These are phyloP conservation scores for Cordyceps cicadae DNA, from an alignment of 2,329 filamentous ascomycete species.

Conservation along the genomic window DNA sequence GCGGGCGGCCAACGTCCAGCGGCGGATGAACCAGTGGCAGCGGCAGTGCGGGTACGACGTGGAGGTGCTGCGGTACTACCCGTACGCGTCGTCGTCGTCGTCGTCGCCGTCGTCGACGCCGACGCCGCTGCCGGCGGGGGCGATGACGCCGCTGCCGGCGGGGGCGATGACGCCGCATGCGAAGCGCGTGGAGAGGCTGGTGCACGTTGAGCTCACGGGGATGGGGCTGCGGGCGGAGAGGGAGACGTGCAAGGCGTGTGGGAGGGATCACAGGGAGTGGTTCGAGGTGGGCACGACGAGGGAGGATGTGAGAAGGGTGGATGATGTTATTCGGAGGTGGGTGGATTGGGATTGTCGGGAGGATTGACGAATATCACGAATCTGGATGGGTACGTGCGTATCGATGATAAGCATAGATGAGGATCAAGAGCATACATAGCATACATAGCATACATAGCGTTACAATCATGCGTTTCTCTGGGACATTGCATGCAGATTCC, in stretches of 20 bases:
- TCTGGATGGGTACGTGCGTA: neutral
- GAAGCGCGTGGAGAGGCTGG: constrained; percentile 78
- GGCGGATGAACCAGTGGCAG: constrained; percentile 86
- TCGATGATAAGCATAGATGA: no score
- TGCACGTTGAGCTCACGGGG: constrained; percentile 79
- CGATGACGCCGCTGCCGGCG: constrained; percentile 23
- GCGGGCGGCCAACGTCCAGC: constrained; percentile 72
- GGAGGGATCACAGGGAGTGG: constrained; percentile 85
- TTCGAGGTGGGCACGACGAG: constrained; percentile 77
- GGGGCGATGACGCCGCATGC: constrained; percentile 73
- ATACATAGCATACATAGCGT: neutral
- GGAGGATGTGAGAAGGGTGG: constrained; percentile 58
- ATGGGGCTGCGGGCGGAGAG: constrained; percentile 46
- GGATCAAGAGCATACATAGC: neutral
- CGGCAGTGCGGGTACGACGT: constrained; percentile 86
- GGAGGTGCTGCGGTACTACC: constrained; percentile 85
- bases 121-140: neutral
- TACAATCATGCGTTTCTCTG: neutral
- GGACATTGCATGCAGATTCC: no score
- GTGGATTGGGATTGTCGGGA: constrained; percentile 58
- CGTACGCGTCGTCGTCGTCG: constrained; percentile 41
- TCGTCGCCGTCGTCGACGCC: neutral
- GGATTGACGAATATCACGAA: neutral
- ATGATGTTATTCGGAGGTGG: constrained; percentile 73
- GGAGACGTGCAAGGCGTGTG: constrained; percentile 64